Evolutionary conservation across 2,329 filamentous ascomycete species (phyloP).

Genomic region (Venturiaceae sp.): DNA sequence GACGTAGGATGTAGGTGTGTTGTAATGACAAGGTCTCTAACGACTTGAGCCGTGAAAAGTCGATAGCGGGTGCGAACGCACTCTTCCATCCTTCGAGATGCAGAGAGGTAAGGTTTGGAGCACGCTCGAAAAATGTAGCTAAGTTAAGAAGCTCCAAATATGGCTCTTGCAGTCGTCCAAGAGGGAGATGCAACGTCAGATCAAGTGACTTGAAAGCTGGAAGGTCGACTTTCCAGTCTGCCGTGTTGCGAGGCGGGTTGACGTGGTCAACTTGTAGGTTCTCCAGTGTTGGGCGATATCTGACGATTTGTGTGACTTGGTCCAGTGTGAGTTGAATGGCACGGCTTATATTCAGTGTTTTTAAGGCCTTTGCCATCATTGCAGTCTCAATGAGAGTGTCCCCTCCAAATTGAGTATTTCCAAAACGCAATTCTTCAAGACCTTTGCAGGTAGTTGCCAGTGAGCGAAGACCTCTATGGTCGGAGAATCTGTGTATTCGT

Average conservation of each 20-base stretch:
- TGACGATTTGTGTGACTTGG: conserved; percentile 19
- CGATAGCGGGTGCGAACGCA: not conserved
- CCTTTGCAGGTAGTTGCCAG: conserved; percentile 26
- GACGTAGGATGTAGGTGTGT: not conserved
- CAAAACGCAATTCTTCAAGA: conserved; percentile 22
- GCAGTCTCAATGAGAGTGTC: conserved; percentile 21
- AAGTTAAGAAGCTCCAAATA: not conserved
- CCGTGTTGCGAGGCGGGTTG: conserved; percentile 2
- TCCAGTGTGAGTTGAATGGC: conserved; percentile 16
- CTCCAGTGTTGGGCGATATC: conserved; percentile 15
- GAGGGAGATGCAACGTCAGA: conserved; percentile 9
- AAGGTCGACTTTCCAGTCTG: conserved; percentile 18
- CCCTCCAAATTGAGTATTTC: conserved; percentile 14
- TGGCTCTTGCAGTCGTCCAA: not conserved
- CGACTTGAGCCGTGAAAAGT: not conserved
- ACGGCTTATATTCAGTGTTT: conserved; percentile 17
- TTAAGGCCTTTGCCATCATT: conserved; percentile 16
- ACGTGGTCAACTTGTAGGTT: conserved; percentile 14
- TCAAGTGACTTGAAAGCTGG: conserved; percentile 17
- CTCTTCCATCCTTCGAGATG: not conserved
- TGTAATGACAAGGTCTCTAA: not conserved
- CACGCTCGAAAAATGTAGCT: not conserved
- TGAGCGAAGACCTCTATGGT: conserved; percentile 30
- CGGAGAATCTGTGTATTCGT: conserved; percentile 25
- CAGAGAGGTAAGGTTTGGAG: not conserved